These are phyloP conservation scores for Geranium incanum DNA, from an alignment of 441 rosid genomes.

Conservation along the genomic window DNA sequence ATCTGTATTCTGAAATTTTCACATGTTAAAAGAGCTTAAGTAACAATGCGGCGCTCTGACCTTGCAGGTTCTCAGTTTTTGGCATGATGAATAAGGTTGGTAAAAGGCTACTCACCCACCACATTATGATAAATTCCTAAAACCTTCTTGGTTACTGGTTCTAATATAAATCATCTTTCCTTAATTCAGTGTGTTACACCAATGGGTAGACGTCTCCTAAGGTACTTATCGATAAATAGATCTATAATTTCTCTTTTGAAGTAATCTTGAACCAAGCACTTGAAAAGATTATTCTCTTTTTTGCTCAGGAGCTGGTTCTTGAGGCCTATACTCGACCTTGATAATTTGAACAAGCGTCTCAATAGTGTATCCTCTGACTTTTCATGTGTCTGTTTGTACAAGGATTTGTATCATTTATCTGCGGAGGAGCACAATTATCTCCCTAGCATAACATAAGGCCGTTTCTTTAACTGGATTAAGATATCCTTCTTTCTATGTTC, in stretches of 20 bases:
- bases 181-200: conserved; percentile 78
- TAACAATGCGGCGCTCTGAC: conserved; percentile 28
- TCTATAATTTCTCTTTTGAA: conserved; percentile 20
- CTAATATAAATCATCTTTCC: conserved; percentile 24
- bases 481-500: conserved; percentile 77
- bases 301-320: conserved; percentile 83
- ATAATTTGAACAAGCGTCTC: conserved; percentile 67
- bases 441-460: conserved; percentile 17
- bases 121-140: neutral
- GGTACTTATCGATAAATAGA: conserved; percentile 37
- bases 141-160: conserved; percentile 17
- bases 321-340: conserved; percentile 83
- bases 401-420: neutral
- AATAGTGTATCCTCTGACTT: conserved; percentile 73
- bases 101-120: conserved; percentile 13
- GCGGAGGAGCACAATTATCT: neutral
- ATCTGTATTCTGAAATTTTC: conserved; percentile 18
- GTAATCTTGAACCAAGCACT: conserved; percentile 15
- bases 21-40: conserved; percentile 20
- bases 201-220: conserved; percentile 79
- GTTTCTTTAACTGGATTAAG: conserved; percentile 48
- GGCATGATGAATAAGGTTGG: conserved; percentile 97
- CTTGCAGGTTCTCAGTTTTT: conserved; percentile 85
- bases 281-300: conserved; percentile 17
- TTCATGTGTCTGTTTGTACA: conserved; percentile 11